Evolutionary conservation across 768 basidiomycete genomes (phyloP), one percentile per base, ranked within the genome.

Genomic region (Amanita muscaria): DNA sequence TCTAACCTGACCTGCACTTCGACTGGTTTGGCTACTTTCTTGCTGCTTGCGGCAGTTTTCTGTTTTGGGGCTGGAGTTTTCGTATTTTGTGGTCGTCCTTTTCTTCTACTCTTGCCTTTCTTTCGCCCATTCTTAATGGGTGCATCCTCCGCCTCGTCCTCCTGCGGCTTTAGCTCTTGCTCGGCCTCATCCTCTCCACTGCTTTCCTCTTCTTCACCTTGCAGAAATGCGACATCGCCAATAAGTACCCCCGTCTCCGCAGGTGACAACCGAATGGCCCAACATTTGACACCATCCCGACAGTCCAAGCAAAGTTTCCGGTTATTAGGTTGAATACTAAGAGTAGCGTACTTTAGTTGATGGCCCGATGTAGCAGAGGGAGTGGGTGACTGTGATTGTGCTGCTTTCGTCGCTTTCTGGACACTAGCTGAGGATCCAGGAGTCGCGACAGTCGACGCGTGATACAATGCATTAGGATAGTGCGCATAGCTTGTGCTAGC

Each of bases 221-320:
- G 67, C 42, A 77, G 51, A 44, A 80, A 80, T 16, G 61, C 62
- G 38, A 86, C 64, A 44, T 76, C 70, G 34, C 64, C 65, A 29
- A 89, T 57, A 46, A 70, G 59, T 14, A 89, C 42, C 2, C 67
- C 69, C 3, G 70, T 70, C 55, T 89, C 88, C 7, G 68, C 71
- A 1, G 66, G 64, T 8, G 67, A 65, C 25, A 88, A 67, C 37
- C 79, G 70, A 59, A 87, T 64, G 3, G 77, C 75, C 88, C 88
- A 89, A 27, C 64, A 75, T 55, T 73, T 77, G 38, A 89, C 88
- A 3, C 86, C 83, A 42, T 87, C 83, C 33, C 68, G 68, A 44
- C 77, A 64, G 53, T 86, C 79, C 23, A 90, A 64, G 23, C 63
- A 64, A 30, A 89, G 60, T 15, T 64, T 64, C 31, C 88, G 68